phyloP scores from a whole-genome alignment of 2,329 filamentous ascomycete genomes.

The Lasiodiplodia sp. region DNA sequence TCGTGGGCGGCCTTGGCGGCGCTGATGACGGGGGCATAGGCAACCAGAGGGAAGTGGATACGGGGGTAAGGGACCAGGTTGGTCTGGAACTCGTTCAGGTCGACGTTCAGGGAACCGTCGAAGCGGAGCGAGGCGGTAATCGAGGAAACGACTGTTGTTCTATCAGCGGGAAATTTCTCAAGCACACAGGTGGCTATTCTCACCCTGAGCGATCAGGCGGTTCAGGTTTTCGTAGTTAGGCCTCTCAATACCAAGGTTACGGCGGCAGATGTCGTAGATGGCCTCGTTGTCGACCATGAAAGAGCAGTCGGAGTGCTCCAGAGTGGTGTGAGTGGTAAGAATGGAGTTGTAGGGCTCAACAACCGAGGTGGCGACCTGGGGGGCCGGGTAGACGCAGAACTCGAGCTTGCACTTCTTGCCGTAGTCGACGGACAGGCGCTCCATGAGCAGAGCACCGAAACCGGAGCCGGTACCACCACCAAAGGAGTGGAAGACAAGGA shows the following conservation, averaged over 20 bases:
- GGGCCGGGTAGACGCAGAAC: slow-evolving; percentile 75
- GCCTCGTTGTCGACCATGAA: slow-evolving; percentile 79
- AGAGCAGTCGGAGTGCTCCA: slow-evolving; percentile 81
- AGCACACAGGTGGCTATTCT: neutral
- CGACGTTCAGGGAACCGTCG: slow-evolving; percentile 75
- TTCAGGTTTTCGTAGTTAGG: slow-evolving; percentile 76
- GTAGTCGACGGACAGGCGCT: slow-evolving; percentile 76
- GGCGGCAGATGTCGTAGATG: slow-evolving; percentile 77
- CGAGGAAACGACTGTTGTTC: slow-evolving; percentile 67
- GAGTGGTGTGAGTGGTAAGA: slow-evolving; percentile 76
- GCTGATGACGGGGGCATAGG: slow-evolving; percentile 75
- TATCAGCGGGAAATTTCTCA: slow-evolving; percentile 1
- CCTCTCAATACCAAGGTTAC: slow-evolving; percentile 73
- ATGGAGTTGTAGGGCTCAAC: slow-evolving; percentile 79
- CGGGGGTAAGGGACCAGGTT: slow-evolving; percentile 77
- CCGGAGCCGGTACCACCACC: slow-evolving; percentile 76
- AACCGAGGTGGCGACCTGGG: slow-evolving; percentile 73
- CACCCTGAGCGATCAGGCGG: slow-evolving; percentile 70
- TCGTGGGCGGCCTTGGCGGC: slow-evolving; percentile 81
- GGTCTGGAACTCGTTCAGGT: slow-evolving; percentile 80
- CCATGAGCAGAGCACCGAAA: slow-evolving; percentile 74
- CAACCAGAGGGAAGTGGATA: slow-evolving; percentile 77
- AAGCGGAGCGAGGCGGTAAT: slow-evolving; percentile 77
- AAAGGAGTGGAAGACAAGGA: slow-evolving; percentile 78
- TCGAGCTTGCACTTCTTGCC: slow-evolving; percentile 81